A percentile compares a stretch with the other conserved stretches of the same genome.
Conservation (phyloP, 495 filamentous ascomycete species). For the Glarea lozoyensis region DNA sequence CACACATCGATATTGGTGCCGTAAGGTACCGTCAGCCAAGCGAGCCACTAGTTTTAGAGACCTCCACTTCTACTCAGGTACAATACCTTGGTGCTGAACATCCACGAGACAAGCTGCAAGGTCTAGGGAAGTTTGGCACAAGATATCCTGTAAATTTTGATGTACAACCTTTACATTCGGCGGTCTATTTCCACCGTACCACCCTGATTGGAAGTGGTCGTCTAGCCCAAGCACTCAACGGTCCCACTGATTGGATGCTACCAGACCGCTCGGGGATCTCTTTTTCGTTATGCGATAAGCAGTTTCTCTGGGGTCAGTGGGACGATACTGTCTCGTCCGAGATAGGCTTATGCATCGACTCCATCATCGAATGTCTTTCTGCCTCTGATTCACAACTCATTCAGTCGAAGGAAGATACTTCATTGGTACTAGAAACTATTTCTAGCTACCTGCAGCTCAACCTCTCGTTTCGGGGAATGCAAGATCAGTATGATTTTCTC, state of each 20-base stretch:
- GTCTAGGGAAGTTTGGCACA: slow-evolving; percentile 51
- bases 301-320: slow-evolving; percentile 59
- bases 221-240: slow-evolving; percentile 41
- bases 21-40: slow-evolving; percentile 40
- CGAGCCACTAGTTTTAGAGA: slow-evolving; percentile 30
- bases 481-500: slow-evolving; percentile 29
- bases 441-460: slow-evolving; percentile 26
- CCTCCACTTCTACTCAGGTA: slow-evolving; percentile 1
- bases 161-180: slow-evolving; percentile 51
- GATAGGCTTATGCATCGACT: slow-evolving; percentile 49
- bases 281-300: slow-evolving; percentile 39
- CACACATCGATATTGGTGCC: slow-evolving; percentile 38
- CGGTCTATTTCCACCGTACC: slow-evolving; percentile 66
- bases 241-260: slow-evolving; percentile 20
- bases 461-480: slow-evolving; percentile 24
- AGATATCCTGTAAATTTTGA: slow-evolving; percentile 72
- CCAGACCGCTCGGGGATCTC: slow-evolving; percentile 15
- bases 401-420: slow-evolving; percentile 11
- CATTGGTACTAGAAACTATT: slow-evolving; percentile 20
- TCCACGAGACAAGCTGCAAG: slow-evolving; percentile 35
- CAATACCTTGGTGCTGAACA: slow-evolving; percentile 15
- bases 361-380: slow-evolving; percentile 36
- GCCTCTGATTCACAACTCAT: slow-evolving; percentile 4
- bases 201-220: slow-evolving; percentile 71
- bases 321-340: slow-evolving; percentile 61